These are phyloP conservation scores for Urostyla sp. DNA, from an alignment of 73 alveolate species.

Conservation along the genomic window DNA sequence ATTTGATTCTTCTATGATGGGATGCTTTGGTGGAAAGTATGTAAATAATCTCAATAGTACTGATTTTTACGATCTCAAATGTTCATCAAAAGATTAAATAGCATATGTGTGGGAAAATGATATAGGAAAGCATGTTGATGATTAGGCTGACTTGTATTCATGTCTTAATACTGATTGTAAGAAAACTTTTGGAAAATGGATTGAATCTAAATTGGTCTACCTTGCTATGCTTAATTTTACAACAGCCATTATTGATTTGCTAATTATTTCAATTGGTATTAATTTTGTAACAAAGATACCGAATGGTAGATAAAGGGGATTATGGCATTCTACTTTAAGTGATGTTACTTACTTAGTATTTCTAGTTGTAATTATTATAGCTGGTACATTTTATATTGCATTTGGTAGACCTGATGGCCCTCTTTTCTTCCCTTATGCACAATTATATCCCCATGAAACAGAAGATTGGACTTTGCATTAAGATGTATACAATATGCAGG, in stretches of 20 bases:
- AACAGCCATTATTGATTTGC: not conserved
- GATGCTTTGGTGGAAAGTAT: slow-evolving; percentile 47
- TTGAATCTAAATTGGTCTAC: not conserved
- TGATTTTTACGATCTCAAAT: slow-evolving; percentile 16
- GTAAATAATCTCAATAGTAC: not conserved
- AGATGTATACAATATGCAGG: not conserved
- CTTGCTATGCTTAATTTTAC: slow-evolving; percentile 9
- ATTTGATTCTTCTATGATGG: not conserved
- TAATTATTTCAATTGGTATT: not conserved
- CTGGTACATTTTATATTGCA: not conserved
- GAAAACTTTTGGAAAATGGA: slow-evolving; percentile 17
- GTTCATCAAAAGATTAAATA: slow-evolving; percentile 16
- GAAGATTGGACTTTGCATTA: not conserved
- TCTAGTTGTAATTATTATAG: not conserved
- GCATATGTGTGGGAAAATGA: slow-evolving; percentile 31
- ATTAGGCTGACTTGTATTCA: not conserved
- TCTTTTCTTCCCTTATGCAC: slow-evolving; percentile 4
- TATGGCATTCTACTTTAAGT: slow-evolving; percentile 22
- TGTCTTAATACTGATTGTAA: slow-evolving; percentile 25
- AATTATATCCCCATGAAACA: not conserved
- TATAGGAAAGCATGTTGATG: not conserved
- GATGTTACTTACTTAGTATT: not conserved
- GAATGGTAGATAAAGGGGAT: not conserved
- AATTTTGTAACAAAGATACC: not conserved
- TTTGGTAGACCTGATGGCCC: not conserved